phyloP scores from a whole-genome alignment of 2,329 filamentous ascomycete genomes.

The Hymenoscyphus linearis region DNA sequence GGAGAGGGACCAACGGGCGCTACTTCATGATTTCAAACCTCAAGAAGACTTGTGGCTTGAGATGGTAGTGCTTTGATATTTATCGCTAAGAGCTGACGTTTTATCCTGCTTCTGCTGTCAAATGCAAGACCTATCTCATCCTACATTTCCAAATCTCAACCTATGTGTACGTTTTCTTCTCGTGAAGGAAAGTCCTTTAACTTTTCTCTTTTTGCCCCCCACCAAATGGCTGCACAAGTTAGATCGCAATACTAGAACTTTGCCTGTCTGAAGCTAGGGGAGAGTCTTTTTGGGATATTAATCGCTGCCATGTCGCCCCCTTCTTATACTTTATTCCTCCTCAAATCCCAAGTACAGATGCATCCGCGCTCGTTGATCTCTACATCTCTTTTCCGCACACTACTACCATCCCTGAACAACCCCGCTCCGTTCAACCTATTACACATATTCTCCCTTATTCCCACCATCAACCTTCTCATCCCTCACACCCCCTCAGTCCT shows the following conservation, averaged over 20 bases:
- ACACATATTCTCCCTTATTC: neutral
- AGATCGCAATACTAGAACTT: no score
- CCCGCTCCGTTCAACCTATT: neutral
- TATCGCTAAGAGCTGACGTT: neutral
- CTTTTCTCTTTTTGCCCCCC: no score
- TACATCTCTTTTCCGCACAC: no score
- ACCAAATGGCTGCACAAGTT: no score
- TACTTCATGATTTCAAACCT: constrained; percentile 17
- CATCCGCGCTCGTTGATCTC: no score
- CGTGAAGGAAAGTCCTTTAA: neutral
- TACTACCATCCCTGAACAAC: neutral
- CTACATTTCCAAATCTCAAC: neutral
- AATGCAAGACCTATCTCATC: neutral
- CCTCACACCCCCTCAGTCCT: no score
- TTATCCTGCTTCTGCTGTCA: neutral
- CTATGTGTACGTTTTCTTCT: neutral
- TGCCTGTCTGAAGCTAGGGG: no score
- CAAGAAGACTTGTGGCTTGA: neutral
- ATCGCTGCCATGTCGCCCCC: no score
- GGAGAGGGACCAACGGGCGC: constrained; percentile 58
- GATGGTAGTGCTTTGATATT: neutral
- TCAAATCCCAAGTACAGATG: neutral
- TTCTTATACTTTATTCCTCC: no score
- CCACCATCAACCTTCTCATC: neutral
- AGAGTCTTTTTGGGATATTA: no score